Conservation (phyloP, 768 basidiomycete species). For the Polyporus arcularius region DNA sequence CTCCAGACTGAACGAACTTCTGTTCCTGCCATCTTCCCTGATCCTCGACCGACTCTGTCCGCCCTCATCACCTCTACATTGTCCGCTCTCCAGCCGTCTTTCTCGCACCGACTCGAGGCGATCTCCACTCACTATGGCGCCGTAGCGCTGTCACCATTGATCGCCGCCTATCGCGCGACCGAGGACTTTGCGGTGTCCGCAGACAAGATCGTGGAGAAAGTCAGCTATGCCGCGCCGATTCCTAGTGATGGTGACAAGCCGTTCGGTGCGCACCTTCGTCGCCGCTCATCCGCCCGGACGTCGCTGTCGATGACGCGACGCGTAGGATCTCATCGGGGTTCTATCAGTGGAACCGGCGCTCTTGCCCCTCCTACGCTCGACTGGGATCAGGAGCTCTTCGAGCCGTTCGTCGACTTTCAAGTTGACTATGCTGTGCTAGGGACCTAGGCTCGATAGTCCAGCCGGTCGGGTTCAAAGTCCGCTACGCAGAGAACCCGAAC, state of each 20-base stretch:
- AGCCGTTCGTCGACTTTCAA: slow-evolving; percentile 92
- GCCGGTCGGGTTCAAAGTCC: too few relatives aligned
- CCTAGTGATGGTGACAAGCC: slow-evolving; percentile 21
- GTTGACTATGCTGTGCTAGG: slow-evolving; percentile 82
- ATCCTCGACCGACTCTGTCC: slow-evolving; percentile 75
- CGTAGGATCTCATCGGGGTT: slow-evolving; percentile 25
- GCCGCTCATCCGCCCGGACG: slow-evolving; percentile 27
- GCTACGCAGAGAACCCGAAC: too few relatives aligned
- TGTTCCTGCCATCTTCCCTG: slow-evolving; percentile 86
- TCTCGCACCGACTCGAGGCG: slow-evolving; percentile 74
- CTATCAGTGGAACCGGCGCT: slow-evolving; percentile 30
- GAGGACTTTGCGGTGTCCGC: slow-evolving; percentile 80
- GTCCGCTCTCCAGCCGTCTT: slow-evolving; percentile 77
- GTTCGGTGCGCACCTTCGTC: slow-evolving; percentile 11
- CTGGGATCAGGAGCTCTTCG: slow-evolving; percentile 93
- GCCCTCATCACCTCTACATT: slow-evolving; percentile 82
- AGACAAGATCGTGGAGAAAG: slow-evolving; percentile 78
- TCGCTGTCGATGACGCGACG: slow-evolving; percentile 36
- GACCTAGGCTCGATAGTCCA: too few relatives aligned
- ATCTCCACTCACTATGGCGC: slow-evolving; percentile 68
- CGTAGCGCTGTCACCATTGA: slow-evolving; percentile 65
- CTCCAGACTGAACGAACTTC: slow-evolving; percentile 71
- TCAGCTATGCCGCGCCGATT: slow-evolving; percentile 37
- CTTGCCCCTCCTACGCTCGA: slow-evolving; percentile 35
- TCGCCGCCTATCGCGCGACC: slow-evolving; percentile 68